phyloP scores from a whole-genome alignment of 768 basidiomycete species.

The Naematelia encephala region DNA sequence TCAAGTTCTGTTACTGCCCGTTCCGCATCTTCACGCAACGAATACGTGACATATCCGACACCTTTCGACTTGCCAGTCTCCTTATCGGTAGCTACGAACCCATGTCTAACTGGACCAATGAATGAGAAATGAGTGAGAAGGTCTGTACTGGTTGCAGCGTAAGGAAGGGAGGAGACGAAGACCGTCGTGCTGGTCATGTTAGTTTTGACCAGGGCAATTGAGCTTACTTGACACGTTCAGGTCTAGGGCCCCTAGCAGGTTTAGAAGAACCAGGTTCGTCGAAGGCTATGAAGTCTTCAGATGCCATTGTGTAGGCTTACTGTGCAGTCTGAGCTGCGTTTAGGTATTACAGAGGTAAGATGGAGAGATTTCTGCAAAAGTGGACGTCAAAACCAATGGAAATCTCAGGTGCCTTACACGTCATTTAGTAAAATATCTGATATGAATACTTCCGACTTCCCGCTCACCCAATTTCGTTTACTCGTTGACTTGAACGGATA shows the following conservation, averaged over 20 bases:
- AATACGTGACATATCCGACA: slow-evolving; percentile 93
- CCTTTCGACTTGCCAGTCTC: slow-evolving; percentile 66
- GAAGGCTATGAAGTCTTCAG: slow-evolving; percentile 23
- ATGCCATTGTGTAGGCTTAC: too few relatives aligned
- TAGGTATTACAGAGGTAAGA: not conserved
- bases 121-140: slow-evolving; percentile 91
- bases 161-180: slow-evolving; percentile 90
- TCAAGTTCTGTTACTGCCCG: slow-evolving; percentile 64
- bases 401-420: not conserved
- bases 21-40: slow-evolving; percentile 82
- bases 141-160: slow-evolving; percentile 82
- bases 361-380: not conserved
- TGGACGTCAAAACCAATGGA: not conserved
- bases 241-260: not conserved
- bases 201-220: not conserved
- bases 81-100: slow-evolving; percentile 84
- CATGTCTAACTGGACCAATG: slow-evolving; percentile 87
- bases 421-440: not conserved
- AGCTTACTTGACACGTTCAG: not conserved
- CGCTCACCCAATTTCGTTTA: not conserved
- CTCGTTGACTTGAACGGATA: too few relatives aligned
- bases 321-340: not conserved
- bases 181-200: slow-evolving; percentile 59
- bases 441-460: not conserved
- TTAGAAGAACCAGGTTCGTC: not conserved